A percentile compares a stretch with the other conserved stretches of the same genome.
Conservation (phyloP, 192 early-diverging fungal genomes). For the Backusella parvicylindrica region DNA sequence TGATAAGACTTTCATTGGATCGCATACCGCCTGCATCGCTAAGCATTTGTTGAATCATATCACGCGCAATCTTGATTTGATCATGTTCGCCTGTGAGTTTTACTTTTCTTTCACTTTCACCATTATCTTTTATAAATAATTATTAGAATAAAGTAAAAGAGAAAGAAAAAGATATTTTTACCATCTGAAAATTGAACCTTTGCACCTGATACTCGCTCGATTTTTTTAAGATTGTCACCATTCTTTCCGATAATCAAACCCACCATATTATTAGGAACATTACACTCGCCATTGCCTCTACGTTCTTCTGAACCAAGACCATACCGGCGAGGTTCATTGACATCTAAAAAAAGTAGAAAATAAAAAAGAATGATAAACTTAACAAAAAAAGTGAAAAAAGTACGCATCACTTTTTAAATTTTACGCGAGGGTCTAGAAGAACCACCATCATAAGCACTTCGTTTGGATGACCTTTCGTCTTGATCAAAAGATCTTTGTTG, state of each 20-base stretch:
- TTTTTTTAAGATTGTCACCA: conserved; percentile 75
- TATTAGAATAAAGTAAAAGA: background rate
- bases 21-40: conserved; percentile 21
- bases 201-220: conserved; percentile 70
- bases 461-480: conserved; percentile 29
- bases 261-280: conserved; percentile 61
- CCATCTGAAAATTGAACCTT: conserved; percentile 60
- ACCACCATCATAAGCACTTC: conserved; percentile 40
- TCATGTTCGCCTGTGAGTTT: conserved; percentile 45
- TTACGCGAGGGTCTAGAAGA: conserved; percentile 18
- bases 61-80: conserved; percentile 46
- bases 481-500: conserved; percentile 24
- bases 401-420: too few species aligned
- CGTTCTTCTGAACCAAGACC: conserved; percentile 40
- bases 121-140: too few species aligned
- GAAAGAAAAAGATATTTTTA: conserved; percentile 5
- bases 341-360: background rate
- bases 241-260: conserved; percentile 80
- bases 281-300: conserved; percentile 48
- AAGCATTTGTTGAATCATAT: conserved; percentile 52
- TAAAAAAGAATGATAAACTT: background rate
- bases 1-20: conserved; percentile 36
- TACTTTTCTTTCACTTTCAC: conserved; percentile 46
- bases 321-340: conserved; percentile 31
- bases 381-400: too few species aligned